Conservation (phyloP, 345 rosid species). For the Hevea brasiliensis region DNA sequence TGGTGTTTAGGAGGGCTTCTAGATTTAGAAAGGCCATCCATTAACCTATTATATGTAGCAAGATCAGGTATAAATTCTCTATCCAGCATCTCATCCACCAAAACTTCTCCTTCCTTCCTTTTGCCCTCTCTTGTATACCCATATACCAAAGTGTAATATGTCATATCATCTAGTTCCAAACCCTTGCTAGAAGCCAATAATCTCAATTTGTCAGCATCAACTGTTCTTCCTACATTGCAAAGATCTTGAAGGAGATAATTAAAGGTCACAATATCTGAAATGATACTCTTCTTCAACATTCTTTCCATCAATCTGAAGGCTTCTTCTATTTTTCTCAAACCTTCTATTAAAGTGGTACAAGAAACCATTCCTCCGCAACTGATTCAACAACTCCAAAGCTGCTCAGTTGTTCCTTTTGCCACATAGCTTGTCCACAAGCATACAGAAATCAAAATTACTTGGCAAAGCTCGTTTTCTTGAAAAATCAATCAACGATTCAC, state of each 20-base stretch:
- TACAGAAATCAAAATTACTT: constrained; percentile 50
- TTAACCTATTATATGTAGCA: constrained; percentile 63
- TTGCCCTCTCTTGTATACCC: constrained; percentile 59
- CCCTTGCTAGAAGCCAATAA: constrained; percentile 62
- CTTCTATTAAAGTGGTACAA: constrained; percentile 75
- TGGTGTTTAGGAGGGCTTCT: constrained; percentile 15
- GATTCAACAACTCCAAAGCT: constrained; percentile 58
- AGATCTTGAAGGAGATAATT: constrained; percentile 75
- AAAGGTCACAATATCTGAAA: constrained; percentile 77
- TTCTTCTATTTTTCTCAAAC: constrained; percentile 48
- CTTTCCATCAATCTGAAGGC: constrained; percentile 57
- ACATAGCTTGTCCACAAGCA: constrained; percentile 62
- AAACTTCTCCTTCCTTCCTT: constrained; percentile 56
- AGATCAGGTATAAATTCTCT: constrained; percentile 69
- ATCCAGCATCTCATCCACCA: constrained; percentile 87
- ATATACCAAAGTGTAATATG: constrained; percentile 53
- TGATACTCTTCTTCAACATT: constrained; percentile 52
- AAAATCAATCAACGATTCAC: constrained; percentile 62
- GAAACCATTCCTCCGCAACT: constrained; percentile 69
- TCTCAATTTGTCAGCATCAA: constrained; percentile 62
- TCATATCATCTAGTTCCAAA: constrained; percentile 54
- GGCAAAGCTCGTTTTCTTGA: constrained; percentile 58
- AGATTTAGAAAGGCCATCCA: constrained; percentile 47
- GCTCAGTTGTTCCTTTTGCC: constrained; percentile 36
- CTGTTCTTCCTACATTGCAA: constrained; percentile 51